Conservation (phyloP, 768 basidiomycete species). For the Ramaria rubella region DNA sequence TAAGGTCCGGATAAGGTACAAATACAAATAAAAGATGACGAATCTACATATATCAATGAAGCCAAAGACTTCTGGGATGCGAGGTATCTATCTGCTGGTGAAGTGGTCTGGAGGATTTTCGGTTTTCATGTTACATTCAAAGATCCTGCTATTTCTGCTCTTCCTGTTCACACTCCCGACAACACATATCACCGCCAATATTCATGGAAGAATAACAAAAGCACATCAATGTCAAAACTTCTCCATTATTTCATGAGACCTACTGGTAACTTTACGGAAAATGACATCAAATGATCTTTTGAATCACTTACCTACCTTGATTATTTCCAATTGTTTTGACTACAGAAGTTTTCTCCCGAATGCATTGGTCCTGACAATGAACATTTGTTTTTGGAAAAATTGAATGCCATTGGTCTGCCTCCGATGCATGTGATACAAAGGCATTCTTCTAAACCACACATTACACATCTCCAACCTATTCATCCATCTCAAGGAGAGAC, state of each 20-base stretch:
- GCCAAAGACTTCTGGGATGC: slow-evolving; percentile 32
- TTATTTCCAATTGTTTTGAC: slow-evolving; percentile 17
- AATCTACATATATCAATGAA: too few relatives aligned
- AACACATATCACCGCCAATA: slow-evolving; percentile 21
- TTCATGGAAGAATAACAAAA: not conserved
- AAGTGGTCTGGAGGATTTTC: slow-evolving; percentile 33
- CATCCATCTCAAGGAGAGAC: slow-evolving; percentile 27
- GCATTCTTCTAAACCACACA: slow-evolving; percentile 7
- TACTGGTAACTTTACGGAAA: not conserved
- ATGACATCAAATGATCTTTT: slow-evolving; percentile 6
- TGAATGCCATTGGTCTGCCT: not conserved
- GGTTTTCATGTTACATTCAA: slow-evolving; percentile 30
- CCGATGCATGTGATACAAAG: slow-evolving; percentile 18
- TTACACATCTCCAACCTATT: slow-evolving; percentile 21
- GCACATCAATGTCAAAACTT: slow-evolving; percentile 14
- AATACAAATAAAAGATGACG: too few relatives aligned
- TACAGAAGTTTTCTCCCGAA: slow-evolving; percentile 4
- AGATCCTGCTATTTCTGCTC: slow-evolving; percentile 26
- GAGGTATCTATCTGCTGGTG: slow-evolving; percentile 28
- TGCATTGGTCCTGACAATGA: not conserved
- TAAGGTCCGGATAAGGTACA: slow-evolving; percentile 15
- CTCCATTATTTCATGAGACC: slow-evolving; percentile 19
- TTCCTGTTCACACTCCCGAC: slow-evolving; percentile 27
- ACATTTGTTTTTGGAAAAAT: slow-evolving; percentile 11
- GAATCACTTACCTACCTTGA: slow-evolving; percentile 14